Evolutionary conservation across 805 yeast genomes (phyloP).

Genomic region (Wickerhamomyces rabaulensis): DNA sequence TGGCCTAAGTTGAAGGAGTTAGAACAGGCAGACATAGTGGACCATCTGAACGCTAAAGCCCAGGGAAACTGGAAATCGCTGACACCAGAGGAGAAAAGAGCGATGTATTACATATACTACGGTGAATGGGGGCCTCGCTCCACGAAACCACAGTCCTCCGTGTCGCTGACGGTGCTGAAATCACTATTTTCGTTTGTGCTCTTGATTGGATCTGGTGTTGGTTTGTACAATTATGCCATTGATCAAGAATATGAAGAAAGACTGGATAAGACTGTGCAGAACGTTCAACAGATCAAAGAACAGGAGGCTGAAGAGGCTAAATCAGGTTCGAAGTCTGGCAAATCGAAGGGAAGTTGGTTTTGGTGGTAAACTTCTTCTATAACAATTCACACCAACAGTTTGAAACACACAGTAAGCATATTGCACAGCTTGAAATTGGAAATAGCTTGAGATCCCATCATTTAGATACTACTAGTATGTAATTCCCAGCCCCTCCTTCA

Average conservation of each 20-base stretch:
- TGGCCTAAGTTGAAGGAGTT: constrained; percentile 29
- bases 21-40: constrained; percentile 31
- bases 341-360: neutral
- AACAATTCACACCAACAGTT: no score
- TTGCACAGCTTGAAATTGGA: no score
- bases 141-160: constrained; percentile 2
- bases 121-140: constrained; percentile 36
- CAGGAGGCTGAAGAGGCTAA: neutral
- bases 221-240: constrained; percentile 13
- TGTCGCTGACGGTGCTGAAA: constrained; percentile 13
- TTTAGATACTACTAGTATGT: no score
- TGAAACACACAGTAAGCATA: no score
- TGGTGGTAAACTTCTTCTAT: neutral
- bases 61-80: constrained; percentile 28
- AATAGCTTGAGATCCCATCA: no score
- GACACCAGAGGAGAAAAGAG: constrained; percentile 23
- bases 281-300: constrained; percentile 4
- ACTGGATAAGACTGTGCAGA: constrained; percentile 2
- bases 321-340: neutral
- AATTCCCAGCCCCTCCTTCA: no score
- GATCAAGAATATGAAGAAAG: constrained; percentile 17
- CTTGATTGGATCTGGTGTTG: constrained; percentile 15
- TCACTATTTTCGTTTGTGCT: constrained; percentile 16
- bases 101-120: constrained; percentile 30
- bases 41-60: constrained; percentile 29